A percentile compares a stretch with the other conserved stretches of the same genome.
phyloP scores from a whole-genome alignment of 257 asterid species.

The Capsicum chinense region DNA sequence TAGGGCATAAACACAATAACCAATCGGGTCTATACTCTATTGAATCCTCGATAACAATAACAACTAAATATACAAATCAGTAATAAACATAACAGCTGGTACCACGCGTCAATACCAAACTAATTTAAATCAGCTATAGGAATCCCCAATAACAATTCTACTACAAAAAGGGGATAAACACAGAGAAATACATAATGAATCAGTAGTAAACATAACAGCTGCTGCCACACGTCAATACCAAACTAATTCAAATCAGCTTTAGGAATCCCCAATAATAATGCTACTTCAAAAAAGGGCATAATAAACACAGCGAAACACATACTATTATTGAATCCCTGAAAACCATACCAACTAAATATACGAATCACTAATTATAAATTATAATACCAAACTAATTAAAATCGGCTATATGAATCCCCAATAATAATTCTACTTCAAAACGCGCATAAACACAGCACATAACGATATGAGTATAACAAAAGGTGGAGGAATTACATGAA shows the following conservation, averaged over 20 bases:
- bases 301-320: too few relatives aligned
- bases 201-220: not conserved
- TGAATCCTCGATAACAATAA: too few relatives aligned
- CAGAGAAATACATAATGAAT: too few relatives aligned
- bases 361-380: not conserved
- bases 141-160: not conserved
- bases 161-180: not conserved
- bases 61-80: not conserved
- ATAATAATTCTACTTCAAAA: not conserved
- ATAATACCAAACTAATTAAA: not conserved
- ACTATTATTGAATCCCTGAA: too few relatives aligned
- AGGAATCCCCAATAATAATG: too few relatives aligned
- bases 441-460: not conserved
- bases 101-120: not conserved
- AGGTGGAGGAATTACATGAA: slow-evolving; percentile 50
- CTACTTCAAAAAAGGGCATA: too few relatives aligned
- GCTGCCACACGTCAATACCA: too few relatives aligned
- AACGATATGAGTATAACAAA: not conserved
- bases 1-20: too few relatives aligned
- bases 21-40: too few relatives aligned
- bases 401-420: not conserved
- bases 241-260: too few relatives aligned
- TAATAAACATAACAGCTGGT: not conserved
- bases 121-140: not conserved
- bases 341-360: too few relatives aligned